phyloP scores from a whole-genome alignment of 2,329 filamentous ascomycete genomes.

The Coniochaeta prunicola region DNA sequence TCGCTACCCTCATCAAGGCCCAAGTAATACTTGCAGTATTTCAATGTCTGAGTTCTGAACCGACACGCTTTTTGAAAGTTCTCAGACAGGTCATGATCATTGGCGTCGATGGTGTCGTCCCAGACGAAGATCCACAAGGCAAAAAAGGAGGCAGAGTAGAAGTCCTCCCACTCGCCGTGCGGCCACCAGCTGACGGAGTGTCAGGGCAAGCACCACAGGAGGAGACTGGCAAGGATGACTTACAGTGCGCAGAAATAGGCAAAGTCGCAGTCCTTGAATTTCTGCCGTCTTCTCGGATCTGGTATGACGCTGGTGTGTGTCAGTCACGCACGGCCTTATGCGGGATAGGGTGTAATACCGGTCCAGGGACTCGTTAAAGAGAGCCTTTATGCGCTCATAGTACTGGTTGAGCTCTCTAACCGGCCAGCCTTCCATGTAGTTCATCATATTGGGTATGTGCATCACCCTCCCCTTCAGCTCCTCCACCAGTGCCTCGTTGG shows the following conservation, averaged over 20 bases:
- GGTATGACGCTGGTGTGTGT: constrained; percentile 14
- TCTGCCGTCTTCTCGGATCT: constrained; percentile 19
- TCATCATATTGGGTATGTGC: not conserved
- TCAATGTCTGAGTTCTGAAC: constrained; percentile 21
- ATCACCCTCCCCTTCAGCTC: not conserved
- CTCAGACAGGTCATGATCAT: constrained; percentile 21
- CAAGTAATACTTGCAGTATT: constrained; percentile 19
- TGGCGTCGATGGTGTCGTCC: constrained; percentile 25
- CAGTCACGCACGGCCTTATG: not conserved
- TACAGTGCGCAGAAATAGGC: constrained; percentile 22
- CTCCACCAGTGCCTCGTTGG: not conserved
- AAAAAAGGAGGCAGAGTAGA: constrained; percentile 21
- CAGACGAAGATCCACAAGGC: constrained; percentile 26
- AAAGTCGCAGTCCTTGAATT: constrained; percentile 24
- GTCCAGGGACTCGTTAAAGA: not conserved
- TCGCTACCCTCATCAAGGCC: constrained; percentile 10
- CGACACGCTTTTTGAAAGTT: constrained; percentile 18
- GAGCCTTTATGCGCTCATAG: not conserved
- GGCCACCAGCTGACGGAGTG: constrained; percentile 21
- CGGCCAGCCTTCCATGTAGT: not conserved
- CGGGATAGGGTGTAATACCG: not conserved
- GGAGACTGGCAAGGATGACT: constrained; percentile 2
- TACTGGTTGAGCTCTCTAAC: not conserved
- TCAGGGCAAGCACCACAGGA: not conserved
- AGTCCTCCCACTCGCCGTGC: constrained; percentile 22